Conservation (phyloP, 495 filamentous ascomycete species). For the Penicillium parvum region DNA sequence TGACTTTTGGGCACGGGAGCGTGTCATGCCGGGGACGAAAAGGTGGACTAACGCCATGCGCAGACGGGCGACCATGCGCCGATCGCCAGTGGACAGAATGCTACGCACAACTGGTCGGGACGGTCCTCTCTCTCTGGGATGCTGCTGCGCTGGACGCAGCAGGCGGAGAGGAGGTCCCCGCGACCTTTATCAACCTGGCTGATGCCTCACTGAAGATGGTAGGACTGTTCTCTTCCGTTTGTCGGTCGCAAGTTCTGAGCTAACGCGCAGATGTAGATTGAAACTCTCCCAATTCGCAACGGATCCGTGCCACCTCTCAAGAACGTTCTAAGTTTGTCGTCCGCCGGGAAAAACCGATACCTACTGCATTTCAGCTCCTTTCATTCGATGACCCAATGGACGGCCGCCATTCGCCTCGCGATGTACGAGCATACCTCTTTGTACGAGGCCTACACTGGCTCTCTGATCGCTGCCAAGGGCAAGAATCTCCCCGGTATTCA, state of each 20-base stretch:
- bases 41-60: constrained; percentile 6
- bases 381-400: constrained; percentile 93
- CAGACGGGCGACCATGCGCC: constrained; percentile 78
- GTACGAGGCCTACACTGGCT: constrained; percentile 95
- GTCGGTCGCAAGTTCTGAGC: not conserved
- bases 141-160: constrained; percentile 87
- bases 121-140: constrained; percentile 93
- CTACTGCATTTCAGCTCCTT: constrained; percentile 93
- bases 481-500: constrained; percentile 82
- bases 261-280: constrained; percentile 57
- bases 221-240: constrained; percentile 17
- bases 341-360: constrained; percentile 92
- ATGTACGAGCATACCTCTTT: constrained; percentile 93
- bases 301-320: constrained; percentile 72
- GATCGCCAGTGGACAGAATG: constrained; percentile 95
- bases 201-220: constrained; percentile 99
- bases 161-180: constrained; percentile 77
- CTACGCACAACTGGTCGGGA: constrained; percentile 94
- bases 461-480: constrained; percentile 92
- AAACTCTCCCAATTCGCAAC: constrained; percentile 77
- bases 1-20: not conserved
- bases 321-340: constrained; percentile 92
- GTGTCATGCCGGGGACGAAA: not conserved
- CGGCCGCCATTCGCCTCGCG: constrained; percentile 85
- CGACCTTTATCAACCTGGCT: constrained; percentile 94